Conservation (phyloP, 2,329 filamentous ascomycete genomes). For the Elsinoe necatrix region DNA sequence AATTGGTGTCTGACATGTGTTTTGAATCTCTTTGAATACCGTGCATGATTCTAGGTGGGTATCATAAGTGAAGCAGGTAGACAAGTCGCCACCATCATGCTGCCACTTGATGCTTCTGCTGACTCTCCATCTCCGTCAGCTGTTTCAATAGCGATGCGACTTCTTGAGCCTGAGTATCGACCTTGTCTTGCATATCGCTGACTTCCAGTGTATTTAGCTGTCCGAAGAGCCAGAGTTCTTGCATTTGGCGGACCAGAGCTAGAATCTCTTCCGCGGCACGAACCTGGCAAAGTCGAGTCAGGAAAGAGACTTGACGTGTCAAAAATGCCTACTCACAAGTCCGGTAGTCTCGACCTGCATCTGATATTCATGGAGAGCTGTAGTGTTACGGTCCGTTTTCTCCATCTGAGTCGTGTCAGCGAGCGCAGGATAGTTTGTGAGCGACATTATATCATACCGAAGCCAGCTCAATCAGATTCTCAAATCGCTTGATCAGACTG, state of each 20-base stretch:
- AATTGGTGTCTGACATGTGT: no score
- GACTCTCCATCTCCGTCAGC: conserved; percentile 1
- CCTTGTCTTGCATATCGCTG: conserved; percentile 33
- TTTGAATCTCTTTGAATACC: background rate
- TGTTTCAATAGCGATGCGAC: conserved; percentile 3
- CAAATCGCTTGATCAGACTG: conserved; percentile 43
- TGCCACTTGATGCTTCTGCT: background rate
- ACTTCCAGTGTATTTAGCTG: conserved; percentile 49
- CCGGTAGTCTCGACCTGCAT: conserved; percentile 52
- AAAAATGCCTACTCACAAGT: conserved; percentile 37
- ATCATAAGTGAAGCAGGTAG: background rate
- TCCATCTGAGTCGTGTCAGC: conserved; percentile 33
- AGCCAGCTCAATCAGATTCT: conserved; percentile 47
- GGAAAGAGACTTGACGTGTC: background rate
- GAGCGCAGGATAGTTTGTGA: no score
- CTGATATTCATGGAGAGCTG: conserved; percentile 50
- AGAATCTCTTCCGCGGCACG: conserved; percentile 55
- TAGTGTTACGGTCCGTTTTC: conserved; percentile 45
- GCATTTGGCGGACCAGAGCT: conserved; percentile 52
- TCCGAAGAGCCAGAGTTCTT: conserved; percentile 60
- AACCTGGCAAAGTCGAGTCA: conserved; percentile 35
- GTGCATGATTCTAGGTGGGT: background rate
- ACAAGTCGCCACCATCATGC: background rate
- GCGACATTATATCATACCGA: conserved; percentile 31
- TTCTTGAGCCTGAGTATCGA: conserved; percentile 8